These are phyloP conservation scores for Diplodia sapinea DNA, from an alignment of 2,329 filamentous ascomycete genomes.

Conservation along the genomic window DNA sequence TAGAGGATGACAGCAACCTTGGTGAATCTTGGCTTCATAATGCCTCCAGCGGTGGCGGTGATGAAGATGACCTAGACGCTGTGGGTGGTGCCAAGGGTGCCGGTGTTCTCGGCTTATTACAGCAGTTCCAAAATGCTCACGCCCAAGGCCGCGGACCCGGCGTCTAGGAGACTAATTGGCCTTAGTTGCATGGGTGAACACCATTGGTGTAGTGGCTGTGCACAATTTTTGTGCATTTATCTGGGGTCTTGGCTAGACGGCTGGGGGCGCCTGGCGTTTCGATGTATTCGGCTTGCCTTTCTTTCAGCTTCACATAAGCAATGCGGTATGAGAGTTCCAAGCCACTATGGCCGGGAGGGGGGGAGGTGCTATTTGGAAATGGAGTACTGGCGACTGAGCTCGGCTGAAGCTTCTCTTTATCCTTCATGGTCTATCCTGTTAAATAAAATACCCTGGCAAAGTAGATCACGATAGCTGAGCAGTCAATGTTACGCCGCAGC, in stretches of 20 bases:
- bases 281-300: background rate
- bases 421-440: background rate
- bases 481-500: no score
- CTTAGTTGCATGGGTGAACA: background rate
- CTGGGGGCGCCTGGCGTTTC: background rate
- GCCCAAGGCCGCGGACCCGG: slow-evolving; percentile 54
- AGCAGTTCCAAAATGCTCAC: slow-evolving; percentile 70
- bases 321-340: background rate
- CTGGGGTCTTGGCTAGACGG: background rate
- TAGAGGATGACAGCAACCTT: slow-evolving; percentile 63
- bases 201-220: background rate
- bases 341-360: background rate
- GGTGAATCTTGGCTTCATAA: slow-evolving; percentile 63
- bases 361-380: background rate
- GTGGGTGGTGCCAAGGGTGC: slow-evolving; percentile 50
- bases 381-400: background rate
- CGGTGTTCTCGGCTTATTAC: slow-evolving; percentile 69
- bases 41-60: slow-evolving; percentile 51
- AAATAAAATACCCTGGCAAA: background rate
- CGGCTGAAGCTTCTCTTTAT: background rate
- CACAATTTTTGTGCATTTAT: background rate
- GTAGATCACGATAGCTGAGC: background rate
- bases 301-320: background rate
- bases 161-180: slow-evolving; percentile 31
- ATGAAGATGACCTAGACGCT: slow-evolving; percentile 53